Percentiles rank a stretch among this genome's conserved stretches.
These are phyloP conservation scores for Microbotryum saponariae DNA, from an alignment of 1,284 basidiomycete species.

Conservation along the genomic window DNA sequence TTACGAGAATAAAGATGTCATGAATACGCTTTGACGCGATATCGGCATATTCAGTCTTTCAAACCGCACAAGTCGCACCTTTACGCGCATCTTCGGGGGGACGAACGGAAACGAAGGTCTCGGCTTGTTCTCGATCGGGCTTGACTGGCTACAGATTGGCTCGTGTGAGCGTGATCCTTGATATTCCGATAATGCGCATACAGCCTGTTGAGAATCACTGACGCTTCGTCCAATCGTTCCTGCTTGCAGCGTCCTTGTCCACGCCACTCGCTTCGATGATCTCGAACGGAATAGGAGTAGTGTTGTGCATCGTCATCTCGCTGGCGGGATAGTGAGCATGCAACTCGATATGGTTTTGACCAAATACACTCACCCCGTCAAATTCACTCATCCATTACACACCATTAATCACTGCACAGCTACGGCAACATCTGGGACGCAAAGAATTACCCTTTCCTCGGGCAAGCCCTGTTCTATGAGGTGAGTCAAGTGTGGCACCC, in stretches of 20 bases:
- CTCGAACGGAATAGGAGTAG: not conserved
- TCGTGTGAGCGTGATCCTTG: not conserved
- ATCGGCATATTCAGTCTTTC: constrained; percentile 33
- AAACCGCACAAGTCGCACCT: constrained; percentile 49
- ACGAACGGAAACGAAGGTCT: constrained; percentile 56
- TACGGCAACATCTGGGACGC: constrained; percentile 51
- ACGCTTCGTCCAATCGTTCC: constrained; percentile 35
- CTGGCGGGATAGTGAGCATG: constrained; percentile 49
- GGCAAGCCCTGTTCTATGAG: constrained; percentile 50
- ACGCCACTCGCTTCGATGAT: constrained; percentile 1
- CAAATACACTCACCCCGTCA: not conserved
- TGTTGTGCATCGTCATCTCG: constrained; percentile 47
- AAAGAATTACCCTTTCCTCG: constrained; percentile 53
- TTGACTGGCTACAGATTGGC: constrained; percentile 45
- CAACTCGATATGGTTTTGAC: not conserved
- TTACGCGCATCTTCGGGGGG: constrained; percentile 59
- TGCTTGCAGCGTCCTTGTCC: constrained; percentile 4
- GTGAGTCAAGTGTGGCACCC: constrained; percentile 35
- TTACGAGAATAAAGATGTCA: constrained; percentile 5
- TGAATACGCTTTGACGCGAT: too few relatives aligned
- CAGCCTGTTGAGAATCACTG: too few relatives aligned
- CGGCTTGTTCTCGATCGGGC: constrained; percentile 46
- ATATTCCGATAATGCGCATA: not conserved
- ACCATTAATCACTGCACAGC: not conserved
- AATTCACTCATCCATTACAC: not conserved